These are phyloP conservation scores for Trichoderma breve DNA, from an alignment of 2,329 filamentous ascomycete species.

Conservation along the genomic window DNA sequence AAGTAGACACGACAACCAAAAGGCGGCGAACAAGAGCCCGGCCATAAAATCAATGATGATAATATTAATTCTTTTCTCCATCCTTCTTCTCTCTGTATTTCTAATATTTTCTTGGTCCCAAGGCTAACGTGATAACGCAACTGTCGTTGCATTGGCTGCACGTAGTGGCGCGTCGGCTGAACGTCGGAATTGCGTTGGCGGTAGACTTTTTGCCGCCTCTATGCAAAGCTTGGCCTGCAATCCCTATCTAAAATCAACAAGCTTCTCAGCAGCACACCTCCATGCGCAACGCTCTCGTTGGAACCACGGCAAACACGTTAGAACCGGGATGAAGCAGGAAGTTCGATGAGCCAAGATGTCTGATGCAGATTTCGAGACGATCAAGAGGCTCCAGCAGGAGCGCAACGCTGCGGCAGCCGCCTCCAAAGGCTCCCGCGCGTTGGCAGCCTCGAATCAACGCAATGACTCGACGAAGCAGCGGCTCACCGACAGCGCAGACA, in stretches of 20 bases:
- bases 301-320: slow-evolving; percentile 37
- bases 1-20: slow-evolving; percentile 28
- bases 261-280: slow-evolving; percentile 32
- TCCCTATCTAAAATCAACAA: slow-evolving; percentile 10
- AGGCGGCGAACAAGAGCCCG: slow-evolving; percentile 28
- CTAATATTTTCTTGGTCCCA: neutral
- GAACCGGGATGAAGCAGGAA: slow-evolving; percentile 44
- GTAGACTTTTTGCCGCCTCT: slow-evolving; percentile 35
- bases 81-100: neutral
- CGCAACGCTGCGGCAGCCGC: slow-evolving; percentile 75
- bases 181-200: slow-evolving; percentile 27
- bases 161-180: slow-evolving; percentile 31
- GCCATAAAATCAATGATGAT: neutral
- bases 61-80: neutral
- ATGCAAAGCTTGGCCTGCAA: slow-evolving; percentile 21
- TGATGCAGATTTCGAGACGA: slow-evolving; percentile 81
- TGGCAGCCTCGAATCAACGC: slow-evolving; percentile 77
- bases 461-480: slow-evolving; percentile 88
- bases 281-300: slow-evolving; percentile 39
- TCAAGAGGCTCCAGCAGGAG: slow-evolving; percentile 87
- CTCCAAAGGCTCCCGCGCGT: slow-evolving; percentile 79
- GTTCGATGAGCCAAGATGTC: slow-evolving; percentile 53
- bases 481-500: slow-evolving; percentile 86
- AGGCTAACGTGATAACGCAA: neutral
- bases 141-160: neutral